Conservation (phyloP, 2,329 filamentous ascomycete genomes). For the Rhinocladiella similis region DNA sequence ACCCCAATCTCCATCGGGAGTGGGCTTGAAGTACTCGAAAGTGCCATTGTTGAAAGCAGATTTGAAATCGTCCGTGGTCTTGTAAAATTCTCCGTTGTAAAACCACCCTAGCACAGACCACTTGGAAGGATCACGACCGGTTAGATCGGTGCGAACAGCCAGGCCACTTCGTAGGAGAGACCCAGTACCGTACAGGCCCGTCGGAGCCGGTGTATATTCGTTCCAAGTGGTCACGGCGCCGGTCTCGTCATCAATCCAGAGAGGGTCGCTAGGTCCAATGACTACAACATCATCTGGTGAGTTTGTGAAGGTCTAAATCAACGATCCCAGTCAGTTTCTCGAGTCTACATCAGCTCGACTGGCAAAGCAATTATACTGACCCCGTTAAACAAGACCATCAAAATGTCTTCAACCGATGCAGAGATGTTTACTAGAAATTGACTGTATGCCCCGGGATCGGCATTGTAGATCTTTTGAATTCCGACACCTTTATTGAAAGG, state of each 20-base stretch:
- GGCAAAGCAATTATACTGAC: background rate
- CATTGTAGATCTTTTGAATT: background rate
- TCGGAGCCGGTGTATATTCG: background rate
- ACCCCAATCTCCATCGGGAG: background rate
- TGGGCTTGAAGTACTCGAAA: background rate
- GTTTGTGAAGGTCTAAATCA: background rate
- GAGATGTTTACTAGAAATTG: constrained; percentile 1
- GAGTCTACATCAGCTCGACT: background rate
- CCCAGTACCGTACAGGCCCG: background rate
- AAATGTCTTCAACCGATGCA: background rate
- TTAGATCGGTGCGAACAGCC: constrained; percentile 47
- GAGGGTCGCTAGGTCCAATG: background rate
- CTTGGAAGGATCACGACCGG: constrained; percentile 50
- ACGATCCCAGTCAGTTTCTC: background rate
- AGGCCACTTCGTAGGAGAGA: constrained; percentile 11
- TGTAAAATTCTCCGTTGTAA: constrained; percentile 55
- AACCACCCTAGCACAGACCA: constrained; percentile 56
- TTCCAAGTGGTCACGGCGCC: background rate
- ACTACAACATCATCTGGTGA: background rate
- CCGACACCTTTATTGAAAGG: constrained; percentile 10
- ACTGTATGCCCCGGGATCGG: background rate
- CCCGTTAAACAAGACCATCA: background rate
- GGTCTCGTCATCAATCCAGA: constrained; percentile 1
- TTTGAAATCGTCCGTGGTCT: constrained; percentile 49
- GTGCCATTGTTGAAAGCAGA: constrained; percentile 3